A percentile compares a stretch with the other conserved stretches of the same genome.
Evolutionary conservation across 2,329 filamentous ascomycete species (phyloP).

Genomic region (Pseudocercospora eumusae): DNA sequence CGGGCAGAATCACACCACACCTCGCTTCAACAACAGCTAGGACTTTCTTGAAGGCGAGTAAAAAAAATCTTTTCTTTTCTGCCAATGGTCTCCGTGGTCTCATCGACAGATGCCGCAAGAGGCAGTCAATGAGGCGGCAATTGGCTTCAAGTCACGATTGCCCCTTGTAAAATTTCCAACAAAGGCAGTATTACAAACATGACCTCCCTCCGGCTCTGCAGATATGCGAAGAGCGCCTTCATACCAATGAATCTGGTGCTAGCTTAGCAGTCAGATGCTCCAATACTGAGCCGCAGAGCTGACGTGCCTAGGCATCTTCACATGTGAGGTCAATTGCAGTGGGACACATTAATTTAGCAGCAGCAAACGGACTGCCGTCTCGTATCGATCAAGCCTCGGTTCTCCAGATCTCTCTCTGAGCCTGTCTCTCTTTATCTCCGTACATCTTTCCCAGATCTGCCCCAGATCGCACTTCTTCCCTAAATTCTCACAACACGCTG

Average conservation of each 20-base stretch:
- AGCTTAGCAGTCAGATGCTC: neutral
- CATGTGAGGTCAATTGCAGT: conserved; percentile 6
- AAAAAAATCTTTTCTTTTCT: neutral
- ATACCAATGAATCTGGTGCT: neutral
- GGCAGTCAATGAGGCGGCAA: neutral
- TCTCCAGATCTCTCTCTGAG: conserved; percentile 15
- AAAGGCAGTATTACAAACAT: neutral
- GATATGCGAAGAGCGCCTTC: neutral
- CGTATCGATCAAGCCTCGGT: no score
- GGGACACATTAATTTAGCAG: neutral
- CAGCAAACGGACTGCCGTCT: neutral
- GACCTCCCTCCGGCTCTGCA: neutral
- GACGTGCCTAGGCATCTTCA: conserved; percentile 1
- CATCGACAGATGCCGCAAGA: neutral
- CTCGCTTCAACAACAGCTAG: neutral
- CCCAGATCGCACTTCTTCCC: neutral
- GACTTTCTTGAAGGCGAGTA: neutral
- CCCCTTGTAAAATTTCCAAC: neutral
- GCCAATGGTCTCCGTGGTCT: neutral
- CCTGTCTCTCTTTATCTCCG: neutral
- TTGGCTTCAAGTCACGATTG: neutral
- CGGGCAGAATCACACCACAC: neutral
- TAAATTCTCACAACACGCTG: neutral
- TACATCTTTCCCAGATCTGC: neutral
- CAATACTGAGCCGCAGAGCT: neutral